phyloP scores from a whole-genome alignment of 768 basidiomycete genomes.

The Exsudoporus frostii region DNA sequence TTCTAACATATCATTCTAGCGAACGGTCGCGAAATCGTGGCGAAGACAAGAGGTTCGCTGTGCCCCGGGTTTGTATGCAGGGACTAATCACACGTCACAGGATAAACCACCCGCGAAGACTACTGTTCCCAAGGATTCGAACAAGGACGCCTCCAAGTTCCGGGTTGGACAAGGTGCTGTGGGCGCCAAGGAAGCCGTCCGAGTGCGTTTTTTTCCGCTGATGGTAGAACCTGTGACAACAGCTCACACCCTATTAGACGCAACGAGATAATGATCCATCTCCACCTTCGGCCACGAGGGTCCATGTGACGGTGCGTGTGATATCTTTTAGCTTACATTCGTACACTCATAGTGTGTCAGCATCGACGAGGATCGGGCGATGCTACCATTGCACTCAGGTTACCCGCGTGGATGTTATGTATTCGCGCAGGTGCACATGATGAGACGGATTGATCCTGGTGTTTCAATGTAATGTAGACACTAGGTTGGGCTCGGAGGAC shows the following conservation, averaged over 20 bases:
- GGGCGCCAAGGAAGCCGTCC: no score
- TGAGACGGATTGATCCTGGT: neutral
- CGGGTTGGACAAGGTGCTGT: neutral
- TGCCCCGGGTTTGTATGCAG: neutral
- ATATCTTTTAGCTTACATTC: neutral
- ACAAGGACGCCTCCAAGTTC: neutral
- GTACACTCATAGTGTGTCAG: neutral
- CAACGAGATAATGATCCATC: neutral
- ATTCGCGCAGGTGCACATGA: neutral
- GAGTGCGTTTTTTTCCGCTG: neutral
- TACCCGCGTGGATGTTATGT: neutral
- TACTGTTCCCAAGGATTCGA: neutral
- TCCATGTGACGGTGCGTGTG: neutral
- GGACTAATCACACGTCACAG: neutral
- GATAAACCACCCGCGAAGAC: neutral
- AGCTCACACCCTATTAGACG: neutral
- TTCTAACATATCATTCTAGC: neutral
- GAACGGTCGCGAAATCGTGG: neutral
- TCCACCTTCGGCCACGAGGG: neutral
- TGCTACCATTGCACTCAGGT: neutral
- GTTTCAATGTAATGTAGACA: no score
- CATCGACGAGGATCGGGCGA: neutral
- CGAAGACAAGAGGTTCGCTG: neutral
- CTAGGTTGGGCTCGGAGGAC: no score
- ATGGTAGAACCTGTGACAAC: neutral